A percentile compares a stretch with the other conserved stretches of the same genome.
These are phyloP conservation scores for Knoxia roxburghii DNA, from an alignment of 257 asterid genomes.

Conservation along the genomic window DNA sequence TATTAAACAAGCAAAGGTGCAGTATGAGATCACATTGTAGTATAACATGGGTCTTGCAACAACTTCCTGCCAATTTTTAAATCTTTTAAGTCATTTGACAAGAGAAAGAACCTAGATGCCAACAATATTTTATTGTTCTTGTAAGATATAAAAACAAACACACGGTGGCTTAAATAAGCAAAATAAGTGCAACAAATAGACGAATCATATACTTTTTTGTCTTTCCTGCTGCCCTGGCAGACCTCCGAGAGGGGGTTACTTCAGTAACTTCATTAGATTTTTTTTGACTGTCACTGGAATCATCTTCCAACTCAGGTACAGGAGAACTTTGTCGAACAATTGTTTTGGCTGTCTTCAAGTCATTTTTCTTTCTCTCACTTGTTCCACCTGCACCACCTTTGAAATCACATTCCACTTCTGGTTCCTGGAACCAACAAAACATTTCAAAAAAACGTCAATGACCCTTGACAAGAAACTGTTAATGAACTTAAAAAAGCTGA, in stretches of 20 bases:
- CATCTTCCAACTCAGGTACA: slow-evolving; percentile 38
- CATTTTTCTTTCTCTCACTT: slow-evolving; percentile 24
- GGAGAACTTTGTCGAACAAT: slow-evolving; percentile 38
- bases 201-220: slow-evolving; percentile 43
- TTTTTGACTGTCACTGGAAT: slow-evolving; percentile 41
- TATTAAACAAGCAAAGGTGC: not conserved
- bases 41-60: not conserved
- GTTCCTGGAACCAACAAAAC: slow-evolving; percentile 32
- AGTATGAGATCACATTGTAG: not conserved
- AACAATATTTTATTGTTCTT: not conserved
- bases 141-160: not conserved
- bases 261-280: slow-evolving; percentile 33
- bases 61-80: not conserved
- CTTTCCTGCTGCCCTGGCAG: slow-evolving; percentile 71
- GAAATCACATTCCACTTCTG: slow-evolving; percentile 48
- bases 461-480: not conserved
- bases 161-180: not conserved
- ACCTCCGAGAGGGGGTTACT: slow-evolving; percentile 66
- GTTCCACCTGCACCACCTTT: slow-evolving; percentile 77
- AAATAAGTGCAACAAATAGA: not conserved
- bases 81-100: no score
- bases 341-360: slow-evolving; percentile 30
- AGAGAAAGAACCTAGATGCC: not conserved
- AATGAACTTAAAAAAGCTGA: no score
- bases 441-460: not conserved